Evolutionary conservation across 805 yeast species (phyloP), one percentile per base, ranked within the genome.

Genomic region (Saccharomyces mikatae): DNA sequence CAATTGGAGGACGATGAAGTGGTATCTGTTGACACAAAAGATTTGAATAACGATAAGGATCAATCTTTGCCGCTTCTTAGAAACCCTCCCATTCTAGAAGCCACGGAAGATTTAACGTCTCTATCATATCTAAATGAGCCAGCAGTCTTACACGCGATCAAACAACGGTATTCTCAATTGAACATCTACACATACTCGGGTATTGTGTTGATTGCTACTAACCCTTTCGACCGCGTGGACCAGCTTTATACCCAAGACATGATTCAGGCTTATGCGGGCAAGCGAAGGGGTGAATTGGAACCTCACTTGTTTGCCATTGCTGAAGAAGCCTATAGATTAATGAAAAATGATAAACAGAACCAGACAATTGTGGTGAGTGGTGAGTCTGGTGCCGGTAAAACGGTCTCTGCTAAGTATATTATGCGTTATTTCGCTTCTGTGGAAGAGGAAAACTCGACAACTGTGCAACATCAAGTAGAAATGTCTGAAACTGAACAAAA

Each of bases 311-410:
- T 92, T 71, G 97, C 97, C 48, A 92, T 92, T 62, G 98, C 99
- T 28, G 98, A 91, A 71, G 97, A 94, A 65, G 97, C 98, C 5
- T 91, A 90, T 70, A 80, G 96, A 64, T 86, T 96, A 67, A 92
- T 92, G 99, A 86, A 87, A 65, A 79, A 84, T 50, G 95, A 89
- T 63, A 76, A 80, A 46, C 78, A 82, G 62, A 91, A 92, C 74
- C 99, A 92, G 74, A 92, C 99, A 1, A 91, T 92, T 58, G 97
- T 92, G 17, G 98, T 92, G 17, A 83, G 91, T 62, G 99, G 99
- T 73, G 99, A 92, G 73, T 88, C 96, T 6, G 99, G 99, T 72
- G 98, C 99, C 29, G 99, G 99, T 71, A 94, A 92, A 66, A 94
- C 98, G 4, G 98, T 92, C 46, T 84, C 94, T 58, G 99, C 99